A percentile compares a stretch with the other conserved stretches of the same genome.
phyloP scores from a whole-genome alignment of 805 yeast species.

The Peterozyma toletana region DNA sequence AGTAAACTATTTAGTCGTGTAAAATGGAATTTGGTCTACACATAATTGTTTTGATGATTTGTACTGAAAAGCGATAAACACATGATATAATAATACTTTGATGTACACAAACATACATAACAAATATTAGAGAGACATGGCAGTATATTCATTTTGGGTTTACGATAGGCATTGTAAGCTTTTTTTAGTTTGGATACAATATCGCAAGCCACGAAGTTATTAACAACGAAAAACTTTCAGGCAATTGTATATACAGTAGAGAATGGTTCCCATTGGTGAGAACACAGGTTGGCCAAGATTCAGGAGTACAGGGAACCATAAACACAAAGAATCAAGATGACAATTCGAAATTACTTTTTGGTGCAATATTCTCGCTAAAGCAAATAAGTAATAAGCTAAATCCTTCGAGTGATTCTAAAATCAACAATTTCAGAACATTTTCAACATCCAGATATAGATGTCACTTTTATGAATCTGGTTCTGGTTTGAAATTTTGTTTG shows the following conservation, averaged over 20 bases:
- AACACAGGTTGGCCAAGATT: conserved; percentile 3
- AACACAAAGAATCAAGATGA: conserved; percentile 60
- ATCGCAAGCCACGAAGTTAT: neutral
- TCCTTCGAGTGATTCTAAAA: conserved; percentile 15
- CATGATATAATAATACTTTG: too few species aligned
- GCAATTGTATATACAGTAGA: conserved; percentile 72
- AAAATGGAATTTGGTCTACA: too few species aligned
- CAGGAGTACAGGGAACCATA: conserved; percentile 22
- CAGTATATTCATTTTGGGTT: conserved; percentile 80
- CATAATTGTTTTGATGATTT: too few species aligned
- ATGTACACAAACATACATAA: too few species aligned
- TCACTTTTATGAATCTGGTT: conserved; percentile 73
- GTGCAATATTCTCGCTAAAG: conserved; percentile 72
- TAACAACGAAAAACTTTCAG: conserved; percentile 15
- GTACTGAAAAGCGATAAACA: too few species aligned
- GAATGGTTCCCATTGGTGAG: conserved; percentile 40
- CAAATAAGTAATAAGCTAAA: conserved; percentile 58
- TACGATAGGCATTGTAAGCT: conserved; percentile 80
- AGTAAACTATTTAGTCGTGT: too few species aligned
- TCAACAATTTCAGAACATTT: conserved; percentile 40
- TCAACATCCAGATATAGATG: conserved; percentile 73
- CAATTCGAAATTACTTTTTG: conserved; percentile 75
- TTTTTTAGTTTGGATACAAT: neutral
- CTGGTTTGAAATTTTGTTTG: conserved; percentile 70
- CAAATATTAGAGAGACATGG: conserved; percentile 27